phyloP scores from a whole-genome alignment of 192 early-diverging fungal genomes.

The Dissophora globulifera region DNA sequence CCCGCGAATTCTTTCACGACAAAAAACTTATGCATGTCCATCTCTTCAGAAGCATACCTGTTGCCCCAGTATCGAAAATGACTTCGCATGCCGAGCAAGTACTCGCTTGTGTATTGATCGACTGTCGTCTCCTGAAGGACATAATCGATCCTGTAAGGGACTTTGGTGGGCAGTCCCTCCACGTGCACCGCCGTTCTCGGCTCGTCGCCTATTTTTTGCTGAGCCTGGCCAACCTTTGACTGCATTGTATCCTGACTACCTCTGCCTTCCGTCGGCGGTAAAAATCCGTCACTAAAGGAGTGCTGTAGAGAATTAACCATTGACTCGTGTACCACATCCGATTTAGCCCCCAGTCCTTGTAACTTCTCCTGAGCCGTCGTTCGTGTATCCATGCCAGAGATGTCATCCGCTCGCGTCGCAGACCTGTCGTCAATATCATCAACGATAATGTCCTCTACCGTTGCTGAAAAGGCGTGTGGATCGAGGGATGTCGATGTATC shows the following conservation, averaged over 20 bases:
- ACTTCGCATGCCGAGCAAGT: conserved; percentile 62
- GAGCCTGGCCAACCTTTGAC: conserved; percentile 1
- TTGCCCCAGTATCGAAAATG: conserved; percentile 69
- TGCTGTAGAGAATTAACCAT: conserved; percentile 20
- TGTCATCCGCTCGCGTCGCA: conserved; percentile 8
- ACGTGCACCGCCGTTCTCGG: conserved; percentile 14
- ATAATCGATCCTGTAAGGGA: conserved; percentile 58
- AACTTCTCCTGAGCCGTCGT: conserved; percentile 28
- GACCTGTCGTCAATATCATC: not conserved
- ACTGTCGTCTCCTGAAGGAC: conserved; percentile 63
- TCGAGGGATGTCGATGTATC: too few relatives aligned
- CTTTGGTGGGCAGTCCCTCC: conserved; percentile 27
- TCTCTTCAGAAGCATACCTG: too few relatives aligned
- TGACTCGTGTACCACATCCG: conserved; percentile 34
- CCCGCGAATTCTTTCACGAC: not conserved
- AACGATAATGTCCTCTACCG: not conserved
- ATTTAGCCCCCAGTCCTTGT: conserved; percentile 9
- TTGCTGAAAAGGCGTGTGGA: too few relatives aligned
- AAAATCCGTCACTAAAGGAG: not conserved
- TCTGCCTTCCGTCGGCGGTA: too few relatives aligned
- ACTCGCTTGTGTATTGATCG: conserved; percentile 65
- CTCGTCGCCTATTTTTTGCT: conserved; percentile 11
- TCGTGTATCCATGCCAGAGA: conserved; percentile 6
- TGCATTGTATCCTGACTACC: not conserved
- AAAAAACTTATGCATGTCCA: too few relatives aligned